These are phyloP conservation scores for Coniochaeta sp. DNA, from an alignment of 2,329 filamentous ascomycete genomes.

Conservation along the genomic window DNA sequence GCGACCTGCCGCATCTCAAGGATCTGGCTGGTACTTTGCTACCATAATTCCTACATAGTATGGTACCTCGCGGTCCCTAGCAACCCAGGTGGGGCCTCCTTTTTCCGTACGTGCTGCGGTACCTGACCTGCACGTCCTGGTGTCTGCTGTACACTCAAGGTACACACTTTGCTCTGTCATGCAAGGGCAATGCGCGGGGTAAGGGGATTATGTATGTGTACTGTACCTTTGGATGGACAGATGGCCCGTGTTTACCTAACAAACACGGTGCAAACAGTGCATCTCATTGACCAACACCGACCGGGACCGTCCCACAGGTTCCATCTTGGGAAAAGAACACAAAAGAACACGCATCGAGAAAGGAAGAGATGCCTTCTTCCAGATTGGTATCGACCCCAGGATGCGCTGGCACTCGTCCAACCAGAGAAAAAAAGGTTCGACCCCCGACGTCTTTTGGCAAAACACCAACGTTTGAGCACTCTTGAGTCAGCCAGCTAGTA, in stretches of 20 bases:
- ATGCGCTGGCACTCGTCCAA: background rate
- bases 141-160: too few relatives aligned
- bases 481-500: background rate
- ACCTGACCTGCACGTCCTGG: too few relatives aligned
- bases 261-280: too few relatives aligned
- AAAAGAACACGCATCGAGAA: background rate
- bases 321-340: too few relatives aligned
- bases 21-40: too few relatives aligned
- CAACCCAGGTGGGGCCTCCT: background rate
- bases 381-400: background rate
- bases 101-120: background rate
- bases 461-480: background rate
- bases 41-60: too few relatives aligned
- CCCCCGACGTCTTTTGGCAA: background rate
- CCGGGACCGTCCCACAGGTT: too few relatives aligned
- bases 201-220: background rate
- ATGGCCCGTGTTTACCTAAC: background rate
- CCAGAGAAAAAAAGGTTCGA: background rate
- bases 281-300: too few relatives aligned
- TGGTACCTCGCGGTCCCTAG: background rate
- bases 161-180: background rate
- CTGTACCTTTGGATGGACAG: background rate
- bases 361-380: background rate
- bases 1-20: background rate
- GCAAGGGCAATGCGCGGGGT: background rate